phyloP scores from a whole-genome alignment of 1,284 basidiomycete genomes.

The Boletus mariae region DNA sequence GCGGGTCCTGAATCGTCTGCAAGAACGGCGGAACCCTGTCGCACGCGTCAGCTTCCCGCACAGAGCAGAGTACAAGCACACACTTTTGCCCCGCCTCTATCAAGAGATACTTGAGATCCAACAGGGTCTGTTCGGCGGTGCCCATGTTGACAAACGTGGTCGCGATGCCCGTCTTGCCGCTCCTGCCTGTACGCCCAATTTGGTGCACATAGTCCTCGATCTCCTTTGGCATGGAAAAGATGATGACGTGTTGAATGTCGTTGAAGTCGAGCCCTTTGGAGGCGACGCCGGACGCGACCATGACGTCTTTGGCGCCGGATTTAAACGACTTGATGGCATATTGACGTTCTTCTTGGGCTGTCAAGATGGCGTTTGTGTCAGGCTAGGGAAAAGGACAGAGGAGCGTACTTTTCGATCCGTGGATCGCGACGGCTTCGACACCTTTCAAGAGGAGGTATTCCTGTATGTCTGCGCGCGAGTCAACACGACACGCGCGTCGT shows the following conservation, averaged over 20 bases:
- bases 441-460: conserved; percentile 97
- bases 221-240: conserved; percentile 99
- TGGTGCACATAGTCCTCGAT: conserved; percentile 99
- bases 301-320: conserved; percentile 94
- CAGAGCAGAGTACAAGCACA: neutral
- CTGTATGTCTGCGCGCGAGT: conserved; percentile 75
- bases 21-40: conserved; percentile 94
- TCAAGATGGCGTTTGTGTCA: too few relatives aligned
- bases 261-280: conserved; percentile 98
- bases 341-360: conserved; percentile 97
- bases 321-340: conserved; percentile 99
- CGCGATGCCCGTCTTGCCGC: conserved; percentile 98
- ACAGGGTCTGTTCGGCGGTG: conserved; percentile 90
- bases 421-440: conserved; percentile 97
- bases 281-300: conserved; percentile 98
- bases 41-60: neutral
- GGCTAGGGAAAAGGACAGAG: too few relatives aligned
- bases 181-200: conserved; percentile 96
- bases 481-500: neutral
- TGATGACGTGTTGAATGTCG: conserved; percentile 97
- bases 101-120: conserved; percentile 95
- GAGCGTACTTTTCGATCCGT: conserved; percentile 87
- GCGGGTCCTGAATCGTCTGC: conserved; percentile 87
- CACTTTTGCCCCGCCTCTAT: conserved; percentile 98
- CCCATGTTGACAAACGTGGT: conserved; percentile 99